Evolutionary conservation across 306 rosid genomes (phyloP).

Genomic region (Benincasa hispida): DNA sequence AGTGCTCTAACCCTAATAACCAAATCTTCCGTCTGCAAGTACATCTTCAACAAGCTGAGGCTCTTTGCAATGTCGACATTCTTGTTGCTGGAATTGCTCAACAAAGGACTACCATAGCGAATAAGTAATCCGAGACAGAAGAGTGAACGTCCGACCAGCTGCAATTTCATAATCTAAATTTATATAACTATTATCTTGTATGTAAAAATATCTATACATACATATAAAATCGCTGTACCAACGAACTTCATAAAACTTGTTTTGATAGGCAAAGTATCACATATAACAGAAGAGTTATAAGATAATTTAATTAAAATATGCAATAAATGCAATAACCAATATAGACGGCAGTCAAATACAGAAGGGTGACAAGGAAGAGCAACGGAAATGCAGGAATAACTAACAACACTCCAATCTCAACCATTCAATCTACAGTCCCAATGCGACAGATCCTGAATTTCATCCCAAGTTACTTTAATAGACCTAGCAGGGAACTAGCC

Average conservation of each 20-base stretch:
- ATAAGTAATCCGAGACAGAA: conserved; percentile 86
- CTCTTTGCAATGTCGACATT: conserved; percentile 37
- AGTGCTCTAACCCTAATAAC: conserved; percentile 65
- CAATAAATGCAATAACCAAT: not conserved
- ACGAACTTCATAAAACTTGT: not conserved
- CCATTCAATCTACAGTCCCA: not conserved
- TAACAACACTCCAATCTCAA: not conserved
- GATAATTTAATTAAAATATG: not conserved
- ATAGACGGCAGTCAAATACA: not conserved
- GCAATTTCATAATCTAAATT: conserved; percentile 22
- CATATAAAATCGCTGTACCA: not conserved
- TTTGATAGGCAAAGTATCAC: not conserved
- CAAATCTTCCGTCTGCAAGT: conserved; percentile 59
- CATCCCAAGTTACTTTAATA: not conserved
- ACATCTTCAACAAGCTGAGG: conserved; percentile 55
- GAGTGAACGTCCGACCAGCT: conserved; percentile 86
- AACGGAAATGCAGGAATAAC: not conserved
- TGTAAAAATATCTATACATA: too few relatives aligned
- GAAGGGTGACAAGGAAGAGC: not conserved
- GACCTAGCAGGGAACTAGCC: not conserved
- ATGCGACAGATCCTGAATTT: not conserved
- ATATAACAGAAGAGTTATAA: not conserved
- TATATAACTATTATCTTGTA: not conserved
- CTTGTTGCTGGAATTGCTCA: conserved; percentile 36
- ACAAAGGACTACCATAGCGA: conserved; percentile 73